A percentile compares a stretch with the other conserved stretches of the same genome.
These are phyloP conservation scores for Clitoria ternatea DNA, from an alignment of 306 rosid genomes.

Conservation along the genomic window DNA sequence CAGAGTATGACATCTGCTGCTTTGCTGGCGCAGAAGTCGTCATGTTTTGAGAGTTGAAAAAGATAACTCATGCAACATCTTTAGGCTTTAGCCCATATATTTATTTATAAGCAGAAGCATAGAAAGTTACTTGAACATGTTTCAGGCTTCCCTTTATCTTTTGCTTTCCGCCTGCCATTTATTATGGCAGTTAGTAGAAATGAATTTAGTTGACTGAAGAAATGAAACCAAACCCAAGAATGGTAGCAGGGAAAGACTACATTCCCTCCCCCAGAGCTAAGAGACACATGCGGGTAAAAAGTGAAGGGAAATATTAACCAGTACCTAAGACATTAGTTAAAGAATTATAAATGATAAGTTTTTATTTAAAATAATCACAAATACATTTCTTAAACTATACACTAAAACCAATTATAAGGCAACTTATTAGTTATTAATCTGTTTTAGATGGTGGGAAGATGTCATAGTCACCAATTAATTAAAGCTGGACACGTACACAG, in stretches of 20 bases:
- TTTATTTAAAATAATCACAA: too few relatives aligned
- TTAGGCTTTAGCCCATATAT: not conserved
- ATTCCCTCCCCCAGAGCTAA: not conserved
- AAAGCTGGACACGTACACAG: not conserved
- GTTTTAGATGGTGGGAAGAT: not conserved
- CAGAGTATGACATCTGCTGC: slow-evolving; percentile 45
- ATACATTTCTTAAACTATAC: too few relatives aligned
- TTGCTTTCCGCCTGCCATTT: slow-evolving; percentile 13
- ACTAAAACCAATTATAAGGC: slow-evolving; percentile 4
- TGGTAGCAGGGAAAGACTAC: not conserved
- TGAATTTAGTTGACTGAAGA: slow-evolving; percentile 4
- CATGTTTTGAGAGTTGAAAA: not conserved
- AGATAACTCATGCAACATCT: not conserved
- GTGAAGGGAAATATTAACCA: too few relatives aligned
- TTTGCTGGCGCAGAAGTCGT: slow-evolving; percentile 40
- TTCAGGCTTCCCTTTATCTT: not conserved
- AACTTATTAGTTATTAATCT: not conserved
- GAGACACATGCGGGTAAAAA: too few relatives aligned
- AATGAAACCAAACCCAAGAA: slow-evolving; percentile 9
- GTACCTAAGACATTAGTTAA: too few relatives aligned
- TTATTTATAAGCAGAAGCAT: slow-evolving; percentile 23
- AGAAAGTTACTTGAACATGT: not conserved
- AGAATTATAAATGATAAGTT: too few relatives aligned
- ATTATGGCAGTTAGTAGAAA: slow-evolving; percentile 37
- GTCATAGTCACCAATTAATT: slow-evolving; percentile 1